Percentiles rank a stretch among this genome's conserved stretches.
phyloP scores from a whole-genome alignment of 2,329 filamentous ascomycete genomes.

The Coniella vitis region DNA sequence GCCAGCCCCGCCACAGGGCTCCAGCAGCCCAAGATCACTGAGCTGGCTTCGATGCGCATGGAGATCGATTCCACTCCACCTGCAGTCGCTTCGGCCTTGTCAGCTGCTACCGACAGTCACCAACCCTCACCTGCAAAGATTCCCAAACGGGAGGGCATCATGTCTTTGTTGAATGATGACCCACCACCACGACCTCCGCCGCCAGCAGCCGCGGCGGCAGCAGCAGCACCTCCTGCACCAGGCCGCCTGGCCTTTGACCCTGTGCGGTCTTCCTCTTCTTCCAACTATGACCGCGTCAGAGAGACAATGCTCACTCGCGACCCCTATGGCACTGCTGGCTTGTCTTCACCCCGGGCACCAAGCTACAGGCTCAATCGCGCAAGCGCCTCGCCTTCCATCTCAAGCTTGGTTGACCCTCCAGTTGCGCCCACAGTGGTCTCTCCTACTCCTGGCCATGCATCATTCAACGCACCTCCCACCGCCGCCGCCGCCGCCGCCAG shows the following conservation, averaged over 20 bases:
- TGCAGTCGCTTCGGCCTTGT: slow-evolving; percentile 19
- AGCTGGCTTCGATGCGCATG: slow-evolving; percentile 32
- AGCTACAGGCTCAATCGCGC: slow-evolving; percentile 54
- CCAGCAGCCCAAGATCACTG: slow-evolving; percentile 34
- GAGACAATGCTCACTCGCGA: slow-evolving; percentile 53
- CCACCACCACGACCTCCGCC: slow-evolving; percentile 29
- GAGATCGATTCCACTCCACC: slow-evolving; percentile 23
- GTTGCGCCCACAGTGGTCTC: slow-evolving; percentile 34
- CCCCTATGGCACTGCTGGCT: slow-evolving; percentile 37
- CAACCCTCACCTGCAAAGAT: slow-evolving; percentile 35
- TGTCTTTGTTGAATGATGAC: slow-evolving; percentile 50
- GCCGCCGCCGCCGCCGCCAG: no score
- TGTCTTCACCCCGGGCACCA: slow-evolving; percentile 45
- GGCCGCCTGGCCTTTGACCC: slow-evolving; percentile 86
- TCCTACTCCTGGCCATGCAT: slow-evolving; percentile 30
- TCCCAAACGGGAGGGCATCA: slow-evolving; percentile 49
- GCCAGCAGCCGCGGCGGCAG: slow-evolving; percentile 29
- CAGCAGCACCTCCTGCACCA: slow-evolving; percentile 48
- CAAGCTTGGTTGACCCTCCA: slow-evolving; percentile 73
- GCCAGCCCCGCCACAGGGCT: no score
- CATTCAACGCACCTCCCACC: slow-evolving; percentile 24
- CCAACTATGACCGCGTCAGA: slow-evolving; percentile 59
- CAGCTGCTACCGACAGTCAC: slow-evolving; percentile 17
- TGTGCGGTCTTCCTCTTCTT: slow-evolving; percentile 53
- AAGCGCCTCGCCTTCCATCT: slow-evolving; percentile 87